Base-by-base conservation (phyloP, 2,329 filamentous ascomycete genomes). In the Penicillium hordei region DNA sequence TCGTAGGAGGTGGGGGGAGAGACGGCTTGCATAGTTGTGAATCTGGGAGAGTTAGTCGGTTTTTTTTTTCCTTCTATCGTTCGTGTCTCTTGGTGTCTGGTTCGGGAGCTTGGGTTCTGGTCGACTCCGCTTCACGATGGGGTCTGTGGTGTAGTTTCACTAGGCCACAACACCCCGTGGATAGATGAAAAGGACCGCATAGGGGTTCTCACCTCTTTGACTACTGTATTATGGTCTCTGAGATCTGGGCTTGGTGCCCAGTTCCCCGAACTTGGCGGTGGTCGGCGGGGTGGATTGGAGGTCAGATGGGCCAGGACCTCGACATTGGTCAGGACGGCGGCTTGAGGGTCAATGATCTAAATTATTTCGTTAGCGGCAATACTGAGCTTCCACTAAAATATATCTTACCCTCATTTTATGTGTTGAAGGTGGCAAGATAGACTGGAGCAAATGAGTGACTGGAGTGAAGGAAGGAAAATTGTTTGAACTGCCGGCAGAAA, bases 141-240 rank as follows among this genome's bases (percentile, higher is more conserved):
- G 5, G 2, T 8, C 21, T 15, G n/a, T 19, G 8, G 17, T 29
- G 6, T 8, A 23, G 27, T n/a, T 34, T 17, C 13, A 31, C 10
- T 13, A n/a, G 6, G 12, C 27, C 21, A 23, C 27, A 25, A 31
- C 5, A 4, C 6, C 34, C 27, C 21, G 4, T 17, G 5, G 1
- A 17, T 29, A 17, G 1, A 27, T 15, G 5, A 9, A 0, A 17
- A 25, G 4, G 0, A 4, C 1, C 3, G 0, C 0, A 17, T 12
- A 40, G 13, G 1, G 9, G 13, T 43, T 6, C 70, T 59, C 54
- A 79, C 77, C 68, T 80, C 78, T 57, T 78, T 77, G 15, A 79
- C 72, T 19, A 80, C 76, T 1, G 75, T 77, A 60, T 78, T 76
- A 63, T 79, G 76, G 57, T 78, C 76, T 53, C 76, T 66, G n/a